phyloP scores from a whole-genome alignment of 306 rosid genomes.

The Mimosa bimucronata region DNA sequence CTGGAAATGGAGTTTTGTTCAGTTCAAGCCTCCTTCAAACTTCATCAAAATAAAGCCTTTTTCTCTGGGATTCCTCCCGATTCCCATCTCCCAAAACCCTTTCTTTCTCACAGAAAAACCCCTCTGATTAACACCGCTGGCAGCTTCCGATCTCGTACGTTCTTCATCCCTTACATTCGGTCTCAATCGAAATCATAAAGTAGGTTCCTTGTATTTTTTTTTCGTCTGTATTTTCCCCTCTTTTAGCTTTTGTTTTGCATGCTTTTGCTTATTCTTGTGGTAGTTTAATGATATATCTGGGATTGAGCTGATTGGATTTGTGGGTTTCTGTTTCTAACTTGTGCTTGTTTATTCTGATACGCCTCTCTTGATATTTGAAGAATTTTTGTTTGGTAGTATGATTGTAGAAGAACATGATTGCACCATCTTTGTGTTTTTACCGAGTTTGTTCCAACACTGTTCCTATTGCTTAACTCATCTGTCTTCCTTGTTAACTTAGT shows the following conservation, averaged over 20 bases:
- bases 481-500: not conserved
- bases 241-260: not conserved
- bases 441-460: too few relatives aligned
- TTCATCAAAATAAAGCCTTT: not conserved
- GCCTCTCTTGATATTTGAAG: not conserved
- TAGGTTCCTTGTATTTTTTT: slow-evolving; percentile 8
- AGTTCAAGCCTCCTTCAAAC: slow-evolving; percentile 37
- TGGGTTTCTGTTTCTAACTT: not conserved
- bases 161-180: slow-evolving; percentile 25
- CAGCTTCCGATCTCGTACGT: slow-evolving; percentile 42
- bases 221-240: not conserved
- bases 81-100: slow-evolving; percentile 17
- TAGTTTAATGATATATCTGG: not conserved
- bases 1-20: slow-evolving; percentile 40
- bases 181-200: slow-evolving; percentile 1
- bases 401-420: not conserved
- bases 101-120: slow-evolving; percentile 15
- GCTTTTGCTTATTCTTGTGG: not conserved
- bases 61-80: not conserved
- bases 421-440: not conserved
- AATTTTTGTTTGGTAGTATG: not conserved
- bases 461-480: not conserved
- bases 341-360: not conserved
- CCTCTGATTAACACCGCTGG: not conserved
- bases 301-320: not conserved